These are phyloP conservation scores for Sclerotiophoma versabilis DNA, from an alignment of 2,329 filamentous ascomycete genomes.

Conservation along the genomic window DNA sequence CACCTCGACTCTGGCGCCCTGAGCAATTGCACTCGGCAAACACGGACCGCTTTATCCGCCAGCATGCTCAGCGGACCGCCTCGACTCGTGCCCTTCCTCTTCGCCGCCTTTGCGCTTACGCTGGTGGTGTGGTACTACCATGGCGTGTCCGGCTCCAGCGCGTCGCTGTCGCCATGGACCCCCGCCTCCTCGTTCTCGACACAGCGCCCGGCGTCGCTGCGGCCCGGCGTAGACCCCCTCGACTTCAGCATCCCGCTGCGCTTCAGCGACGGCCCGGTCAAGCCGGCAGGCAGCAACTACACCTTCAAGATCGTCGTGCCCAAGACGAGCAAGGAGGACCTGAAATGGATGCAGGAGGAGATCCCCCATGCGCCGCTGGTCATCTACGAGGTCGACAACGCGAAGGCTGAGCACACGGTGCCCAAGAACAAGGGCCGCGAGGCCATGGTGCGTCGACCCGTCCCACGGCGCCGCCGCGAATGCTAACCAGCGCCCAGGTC, in stretches of 20 bases:
- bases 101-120: slow-evolving; percentile 33
- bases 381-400: slow-evolving; percentile 62
- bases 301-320: slow-evolving; percentile 46
- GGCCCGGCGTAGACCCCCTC: slow-evolving; percentile 36
- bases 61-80: slow-evolving; percentile 49
- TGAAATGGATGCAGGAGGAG: slow-evolving; percentile 47
- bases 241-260: slow-evolving; percentile 47
- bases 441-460: slow-evolving; percentile 55
- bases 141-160: slow-evolving; percentile 15
- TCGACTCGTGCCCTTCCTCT: slow-evolving; percentile 39
- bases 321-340: slow-evolving; percentile 48
- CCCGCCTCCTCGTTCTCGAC: slow-evolving; percentile 14
- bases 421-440: slow-evolving; percentile 68
- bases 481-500: slow-evolving; percentile 32
- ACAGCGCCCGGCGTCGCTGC: slow-evolving; percentile 17
- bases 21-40: slow-evolving; percentile 14
- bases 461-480: too few species aligned
- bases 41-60: slow-evolving; percentile 18
- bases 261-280: slow-evolving; percentile 40
- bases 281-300: slow-evolving; percentile 47
- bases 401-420: slow-evolving; percentile 56
- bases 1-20: slow-evolving; percentile 13
- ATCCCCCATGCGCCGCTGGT: slow-evolving; percentile 48
- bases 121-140: slow-evolving; percentile 44
- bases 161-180: slow-evolving; percentile 25